Conservation (phyloP, 139 green algal species). For the Coelastrella sp. region DNA sequence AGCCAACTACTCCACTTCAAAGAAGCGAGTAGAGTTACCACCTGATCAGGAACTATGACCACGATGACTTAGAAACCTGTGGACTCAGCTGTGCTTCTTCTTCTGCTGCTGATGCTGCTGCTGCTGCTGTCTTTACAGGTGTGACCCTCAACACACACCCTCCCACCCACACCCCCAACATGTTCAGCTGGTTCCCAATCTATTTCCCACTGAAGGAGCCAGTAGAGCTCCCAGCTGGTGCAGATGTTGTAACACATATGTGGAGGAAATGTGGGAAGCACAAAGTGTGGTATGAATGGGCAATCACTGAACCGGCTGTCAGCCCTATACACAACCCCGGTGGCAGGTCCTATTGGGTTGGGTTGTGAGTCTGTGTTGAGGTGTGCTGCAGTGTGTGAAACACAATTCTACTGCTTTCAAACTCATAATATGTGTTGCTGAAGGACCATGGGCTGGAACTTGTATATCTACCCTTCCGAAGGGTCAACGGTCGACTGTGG, state of each 20-base stretch:
- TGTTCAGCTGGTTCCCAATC: conserved; percentile 98
- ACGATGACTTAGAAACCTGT: too few relatives aligned
- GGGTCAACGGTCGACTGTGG: too few relatives aligned
- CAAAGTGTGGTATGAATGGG: conserved; percentile 98
- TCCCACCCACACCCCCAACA: conserved; percentile 90
- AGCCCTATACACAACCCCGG: conserved; percentile 86
- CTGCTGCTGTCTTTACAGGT: conserved; percentile 1
- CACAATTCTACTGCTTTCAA: too few relatives aligned
- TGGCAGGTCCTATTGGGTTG: conserved; percentile 87
- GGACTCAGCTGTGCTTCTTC: not conserved
- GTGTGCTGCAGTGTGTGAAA: too few relatives aligned
- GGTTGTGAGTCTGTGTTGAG: conserved; percentile 60
- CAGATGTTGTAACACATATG: conserved; percentile 80
- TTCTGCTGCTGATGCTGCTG: not conserved
- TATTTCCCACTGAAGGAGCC: conserved; percentile 95
- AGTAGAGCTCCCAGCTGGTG: conserved; percentile 73
- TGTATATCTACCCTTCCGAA: too few relatives aligned
- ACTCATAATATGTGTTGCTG: too few relatives aligned
- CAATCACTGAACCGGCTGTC: conserved; percentile 56
- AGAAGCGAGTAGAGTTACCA: too few relatives aligned
- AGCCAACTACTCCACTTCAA: too few relatives aligned
- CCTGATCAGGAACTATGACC: too few relatives aligned
- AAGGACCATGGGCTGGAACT: too few relatives aligned
- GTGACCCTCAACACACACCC: conserved; percentile 94
- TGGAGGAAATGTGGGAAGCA: conserved; percentile 86